Evolutionary conservation across 2,329 filamentous ascomycete genomes (phyloP), one percentile per base, ranked within the genome.

Genomic region (Ophiostoma piceae): DNA sequence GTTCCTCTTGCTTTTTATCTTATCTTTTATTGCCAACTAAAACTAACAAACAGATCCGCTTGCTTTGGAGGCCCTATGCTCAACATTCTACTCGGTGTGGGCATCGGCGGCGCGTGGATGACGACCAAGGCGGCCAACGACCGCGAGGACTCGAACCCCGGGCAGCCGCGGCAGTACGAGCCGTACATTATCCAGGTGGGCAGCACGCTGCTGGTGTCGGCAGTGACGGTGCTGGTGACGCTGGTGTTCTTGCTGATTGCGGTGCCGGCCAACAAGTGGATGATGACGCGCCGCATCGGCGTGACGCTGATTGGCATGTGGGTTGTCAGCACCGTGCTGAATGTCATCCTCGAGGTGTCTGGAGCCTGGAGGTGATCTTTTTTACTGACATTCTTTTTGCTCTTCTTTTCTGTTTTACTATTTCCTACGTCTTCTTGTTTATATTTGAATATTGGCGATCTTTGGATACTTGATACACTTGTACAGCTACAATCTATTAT

Each of bases 41-140:
- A 11, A 64, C 57, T 70, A 47, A 62, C 67, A 32, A 64, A 39
- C 72, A 87, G 85, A 57, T 94, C 92, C 43, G 95, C 95, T 4
- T 99, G 95, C 77, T 97, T 99, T 77, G 95, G 95, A n/a, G 96
- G 95, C 0, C 95, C 95, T 0, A 94, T 99, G 92, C 86, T 99
- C 57, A 99, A 99, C 75, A 99, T 99, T 73, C 82, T 99, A 0
- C 86, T 99, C 3, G 95, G 95, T 0, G 94, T 99, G 68, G 95
- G 95, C n/a, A 83, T 98, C 3, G 91, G 91, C 35, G 95, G 95
- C 19, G 85, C 92, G 54, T 96, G 94, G 77, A 95, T 97, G 85
- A 94, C 92, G 70, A 84, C 96, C 19, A 85, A 85, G 69, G 84
- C 87, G 41, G 90, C 90, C 22, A 86, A 90, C 74, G 83, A 87